Evolutionary conservation across 2,329 filamentous ascomycete species (phyloP).

Genomic region (Pestalotiopsis sp.): DNA sequence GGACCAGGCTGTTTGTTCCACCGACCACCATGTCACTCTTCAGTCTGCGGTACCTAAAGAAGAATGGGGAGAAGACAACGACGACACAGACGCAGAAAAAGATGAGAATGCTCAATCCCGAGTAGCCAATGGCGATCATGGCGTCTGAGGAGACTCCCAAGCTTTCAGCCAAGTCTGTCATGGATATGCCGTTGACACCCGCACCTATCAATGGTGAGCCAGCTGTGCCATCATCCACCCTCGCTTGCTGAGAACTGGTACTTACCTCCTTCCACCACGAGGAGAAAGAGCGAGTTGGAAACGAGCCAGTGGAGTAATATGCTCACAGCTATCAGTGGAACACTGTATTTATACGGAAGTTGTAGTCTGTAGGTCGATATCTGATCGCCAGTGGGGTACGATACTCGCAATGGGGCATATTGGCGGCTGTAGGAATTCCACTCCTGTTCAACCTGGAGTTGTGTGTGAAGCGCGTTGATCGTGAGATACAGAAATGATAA

Average conservation of each 20-base stretch:
- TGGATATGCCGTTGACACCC: not conserved
- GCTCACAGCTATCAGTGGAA: constrained; percentile 37
- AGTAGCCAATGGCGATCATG: not conserved
- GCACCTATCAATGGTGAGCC: not conserved
- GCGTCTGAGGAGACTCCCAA: not conserved
- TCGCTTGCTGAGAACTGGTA: not conserved
- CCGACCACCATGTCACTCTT: constrained; percentile 20
- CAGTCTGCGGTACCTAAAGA: constrained; percentile 19
- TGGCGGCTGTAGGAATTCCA: constrained; percentile 37
- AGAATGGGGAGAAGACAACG: constrained; percentile 13
- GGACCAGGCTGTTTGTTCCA: constrained; percentile 24
- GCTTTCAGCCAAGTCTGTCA: not conserved
- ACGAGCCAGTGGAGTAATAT: constrained; percentile 44
- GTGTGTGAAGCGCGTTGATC: constrained; percentile 44
- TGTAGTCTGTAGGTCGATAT: constrained; percentile 39
- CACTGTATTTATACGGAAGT: constrained; percentile 42
- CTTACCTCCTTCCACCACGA: constrained; percentile 25
- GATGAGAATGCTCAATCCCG: not conserved
- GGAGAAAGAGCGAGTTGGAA: constrained; percentile 41
- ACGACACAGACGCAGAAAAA: not conserved
- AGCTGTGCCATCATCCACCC: not conserved
- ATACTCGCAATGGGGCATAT: constrained; percentile 37
- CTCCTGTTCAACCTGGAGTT: constrained; percentile 43
- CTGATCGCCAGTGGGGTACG: constrained; percentile 31
- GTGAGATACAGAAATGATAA: constrained; percentile 44